Base-by-base conservation (phyloP, 75 land plant species). In the Selaginella moellendorffii region DNA sequence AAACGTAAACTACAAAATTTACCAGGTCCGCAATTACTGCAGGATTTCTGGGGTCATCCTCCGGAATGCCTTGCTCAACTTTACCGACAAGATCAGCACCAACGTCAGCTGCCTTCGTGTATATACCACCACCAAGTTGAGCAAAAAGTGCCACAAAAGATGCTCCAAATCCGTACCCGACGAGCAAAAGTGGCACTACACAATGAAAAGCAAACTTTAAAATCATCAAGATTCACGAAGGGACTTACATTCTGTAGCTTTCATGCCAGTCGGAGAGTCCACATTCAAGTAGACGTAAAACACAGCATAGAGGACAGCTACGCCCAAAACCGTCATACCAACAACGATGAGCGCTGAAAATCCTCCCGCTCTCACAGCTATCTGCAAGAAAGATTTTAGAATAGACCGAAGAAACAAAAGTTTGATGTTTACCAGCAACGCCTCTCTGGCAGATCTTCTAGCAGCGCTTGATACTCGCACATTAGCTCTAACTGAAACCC, bases 11-110 rank as follows among this genome's bases (percentile, higher is more conserved):
- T 14, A 18, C 23, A 21, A 62, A 27, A 63, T 66, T 21, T 78
- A 93, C 99, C 90, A 93, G 65, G 70, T 93, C 99, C 54, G 99
- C 99, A 79, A 93, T 93, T 14, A 93, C 99, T 67, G 99, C 99
- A 74, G 99, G 99, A 76, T 95, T 95, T 28, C 99, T 72, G 25
- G 99, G 90, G 71, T 95, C 99, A 73, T 95, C 99, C 76, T 95
- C 99, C 68, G 99, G 99, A 53, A 95, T 95, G 2, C 96, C 96
- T 64, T 90, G 97, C 80, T 95, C 99, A 18, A 95, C 88, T 77
- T 95, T 95, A 17, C 99, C 99, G 46, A 56, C 59, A 21, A 56
- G 59, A 56, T 56, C 59, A 9, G 59, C 59, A 56, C 59, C 59
- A 5, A 56, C 59, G n/a, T 56, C 24, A 21, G 59, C 59, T 9